Percentiles rank a stretch among this genome's conserved stretches.
Evolutionary conservation across 2,329 filamentous ascomycete genomes (phyloP).

Genomic region (Diaporthe australafricana): DNA sequence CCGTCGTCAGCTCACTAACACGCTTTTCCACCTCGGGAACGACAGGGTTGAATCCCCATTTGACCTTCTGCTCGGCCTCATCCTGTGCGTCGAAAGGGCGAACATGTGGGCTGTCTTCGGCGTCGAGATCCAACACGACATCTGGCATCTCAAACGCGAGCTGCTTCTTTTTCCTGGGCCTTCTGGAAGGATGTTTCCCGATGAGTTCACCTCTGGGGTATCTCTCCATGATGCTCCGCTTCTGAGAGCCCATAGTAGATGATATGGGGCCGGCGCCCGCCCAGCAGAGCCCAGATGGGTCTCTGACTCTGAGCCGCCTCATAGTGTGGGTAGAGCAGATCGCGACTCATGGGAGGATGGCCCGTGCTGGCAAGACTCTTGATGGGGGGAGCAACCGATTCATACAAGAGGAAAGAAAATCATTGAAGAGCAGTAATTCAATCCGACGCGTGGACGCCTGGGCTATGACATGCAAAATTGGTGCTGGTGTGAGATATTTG

Average conservation of each 20-base stretch:
- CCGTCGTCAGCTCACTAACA: slow-evolving; percentile 46
- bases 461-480: background rate
- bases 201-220: slow-evolving; percentile 2
- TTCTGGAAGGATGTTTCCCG: background rate
- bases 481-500: background rate
- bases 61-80: slow-evolving; percentile 46
- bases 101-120: slow-evolving; percentile 56
- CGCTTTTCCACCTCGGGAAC: slow-evolving; percentile 42
- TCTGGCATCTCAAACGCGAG: slow-evolving; percentile 52
- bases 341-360: slow-evolving; percentile 26
- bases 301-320: slow-evolving; percentile 28
- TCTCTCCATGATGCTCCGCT: slow-evolving; percentile 5
- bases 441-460: background rate
- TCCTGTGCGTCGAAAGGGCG: slow-evolving; percentile 53
- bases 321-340: slow-evolving; percentile 22
- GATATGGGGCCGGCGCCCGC: background rate
- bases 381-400: background rate
- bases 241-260: background rate
- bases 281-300: slow-evolving; percentile 24
- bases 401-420: background rate
- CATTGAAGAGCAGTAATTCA: background rate
- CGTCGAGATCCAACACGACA: slow-evolving; percentile 64
- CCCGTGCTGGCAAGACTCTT: slow-evolving; percentile 14
- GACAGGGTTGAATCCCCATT: slow-evolving; percentile 44
- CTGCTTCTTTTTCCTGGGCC: background rate